Base-by-base conservation (phyloP, 495 filamentous ascomycete genomes). In the Pyronema domesticum region DNA sequence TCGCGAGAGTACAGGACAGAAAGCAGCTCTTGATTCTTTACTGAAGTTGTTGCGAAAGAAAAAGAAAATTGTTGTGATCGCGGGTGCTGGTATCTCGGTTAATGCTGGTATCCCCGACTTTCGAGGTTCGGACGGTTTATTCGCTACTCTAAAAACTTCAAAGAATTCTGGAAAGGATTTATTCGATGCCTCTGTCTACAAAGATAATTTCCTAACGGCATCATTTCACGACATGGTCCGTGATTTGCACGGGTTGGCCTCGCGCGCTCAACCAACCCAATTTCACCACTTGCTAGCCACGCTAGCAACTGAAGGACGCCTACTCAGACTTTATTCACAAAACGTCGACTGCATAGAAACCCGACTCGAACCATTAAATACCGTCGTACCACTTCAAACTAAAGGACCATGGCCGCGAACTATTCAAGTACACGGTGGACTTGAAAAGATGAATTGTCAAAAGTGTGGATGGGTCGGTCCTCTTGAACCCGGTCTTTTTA, bases 71-170 rank as follows among this genome's bases (percentile, higher is more conserved):
- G 86, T 98, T 15, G 86, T 95, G 42, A 85, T 98, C 68, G 89
- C 89, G 34, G 91, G 91, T 48, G 91, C 91, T 35, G 91, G 91
- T 50, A 96, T 98, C 57, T 96, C 91, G 37, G 89, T 93, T 11
- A 86, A 88, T 45, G 93, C 91, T 58, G 91, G 91, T 53, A 88
- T 98, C 61, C 93, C 93, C 67, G 91, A 98, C 65, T 98, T 98
- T 65, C 86, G 91, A 58, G 96, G 91, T 4, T 79, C 81, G 0
- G 81, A 76, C 56, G 91, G 91, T 18, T 76, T 98, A 1, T 98
- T 98, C 69, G 80, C 79, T 49, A 83, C 80, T 13, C 72, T 94
- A 35, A 80, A 82, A 19, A 81, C 79, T 49, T 81, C 94, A 58
- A 95, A 93, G 68, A 80, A 85, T 18, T 94, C 89, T 0, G 91